phyloP scores from a whole-genome alignment of 208 protist genomes.

The Trypanosoma cruzi region DNA sequence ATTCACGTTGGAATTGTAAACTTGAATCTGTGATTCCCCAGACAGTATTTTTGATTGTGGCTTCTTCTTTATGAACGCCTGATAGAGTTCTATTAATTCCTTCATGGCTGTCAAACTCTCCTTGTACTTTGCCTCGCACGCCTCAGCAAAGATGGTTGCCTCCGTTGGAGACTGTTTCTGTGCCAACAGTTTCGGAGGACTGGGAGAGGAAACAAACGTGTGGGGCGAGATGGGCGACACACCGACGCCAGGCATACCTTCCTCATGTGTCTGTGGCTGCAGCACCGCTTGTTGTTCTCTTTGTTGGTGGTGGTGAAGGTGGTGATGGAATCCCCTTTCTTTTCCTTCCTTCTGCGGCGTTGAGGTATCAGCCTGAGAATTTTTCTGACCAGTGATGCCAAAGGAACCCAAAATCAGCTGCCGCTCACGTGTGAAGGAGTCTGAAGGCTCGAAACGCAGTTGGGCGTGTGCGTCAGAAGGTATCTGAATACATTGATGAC shows the following conservation, averaged over 20 bases:
- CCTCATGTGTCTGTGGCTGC: not conserved
- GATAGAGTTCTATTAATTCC: constrained; percentile 11
- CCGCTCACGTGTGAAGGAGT: constrained; percentile 9
- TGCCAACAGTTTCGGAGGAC: constrained; percentile 1
- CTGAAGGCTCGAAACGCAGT: constrained; percentile 10
- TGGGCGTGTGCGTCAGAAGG: constrained; percentile 9
- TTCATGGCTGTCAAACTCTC: constrained; percentile 12
- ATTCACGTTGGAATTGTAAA: not conserved
- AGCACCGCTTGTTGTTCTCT: not conserved
- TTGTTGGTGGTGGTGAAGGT: not conserved
- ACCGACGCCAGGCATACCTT: not conserved
- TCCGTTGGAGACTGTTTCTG: not conserved
- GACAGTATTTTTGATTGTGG: not conserved
- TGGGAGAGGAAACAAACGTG: constrained; percentile 19
- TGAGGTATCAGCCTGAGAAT: not conserved
- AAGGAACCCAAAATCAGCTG: constrained; percentile 11
- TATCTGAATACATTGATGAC: not conserved
- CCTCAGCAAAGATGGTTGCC: constrained; percentile 13
- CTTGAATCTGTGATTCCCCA: not conserved
- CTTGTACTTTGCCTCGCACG: constrained; percentile 18
- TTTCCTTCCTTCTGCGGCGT: not conserved
- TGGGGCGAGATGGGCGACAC: constrained; percentile 23
- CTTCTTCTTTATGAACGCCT: constrained; percentile 10
- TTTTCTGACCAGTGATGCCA: not conserved
- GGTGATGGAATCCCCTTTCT: not conserved